Evolutionary conservation across 2,329 filamentous ascomycete species (phyloP).

Genomic region (Apiospora marii): DNA sequence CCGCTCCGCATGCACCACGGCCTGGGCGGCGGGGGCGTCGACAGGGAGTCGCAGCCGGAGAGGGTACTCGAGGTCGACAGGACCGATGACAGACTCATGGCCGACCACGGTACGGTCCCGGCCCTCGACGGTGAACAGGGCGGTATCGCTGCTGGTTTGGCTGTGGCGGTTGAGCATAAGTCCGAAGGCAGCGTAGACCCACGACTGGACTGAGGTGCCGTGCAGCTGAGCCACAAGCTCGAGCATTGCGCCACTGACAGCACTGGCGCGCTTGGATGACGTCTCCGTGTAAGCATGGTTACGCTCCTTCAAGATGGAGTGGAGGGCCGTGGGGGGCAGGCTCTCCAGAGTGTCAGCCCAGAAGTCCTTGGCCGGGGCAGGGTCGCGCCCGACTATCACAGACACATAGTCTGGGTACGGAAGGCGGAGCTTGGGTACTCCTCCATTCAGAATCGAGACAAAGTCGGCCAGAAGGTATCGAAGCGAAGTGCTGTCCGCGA

Average conservation of each 20-base stretch:
- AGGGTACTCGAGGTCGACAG: slow-evolving; percentile 26
- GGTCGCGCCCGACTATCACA: background rate
- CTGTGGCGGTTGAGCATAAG: slow-evolving; percentile 24
- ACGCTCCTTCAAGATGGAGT: slow-evolving; percentile 23
- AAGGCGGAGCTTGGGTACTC: slow-evolving; percentile 9
- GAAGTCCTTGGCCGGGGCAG: slow-evolving; percentile 5
- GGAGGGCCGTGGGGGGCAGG: slow-evolving; percentile 19
- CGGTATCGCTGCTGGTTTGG: slow-evolving; percentile 21
- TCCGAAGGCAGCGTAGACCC: slow-evolving; percentile 26
- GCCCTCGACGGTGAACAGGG: slow-evolving; percentile 24
- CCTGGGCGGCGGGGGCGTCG: slow-evolving; percentile 12
- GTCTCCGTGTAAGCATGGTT: background rate
- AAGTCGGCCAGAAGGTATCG: slow-evolving; percentile 5
- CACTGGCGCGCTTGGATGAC: background rate
- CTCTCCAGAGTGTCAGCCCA: slow-evolving; percentile 19
- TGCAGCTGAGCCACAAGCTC: background rate
- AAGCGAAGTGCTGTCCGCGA: slow-evolving; percentile 17
- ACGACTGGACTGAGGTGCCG: slow-evolving; percentile 19
- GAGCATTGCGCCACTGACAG: slow-evolving; percentile 8
- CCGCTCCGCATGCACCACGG: slow-evolving; percentile 8
- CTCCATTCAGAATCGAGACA: slow-evolving; percentile 21
- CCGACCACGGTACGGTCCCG: slow-evolving; percentile 25
- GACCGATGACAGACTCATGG: slow-evolving; percentile 26
- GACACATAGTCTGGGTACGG: slow-evolving; percentile 10
- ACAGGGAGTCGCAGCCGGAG: slow-evolving; percentile 20